A percentile compares a stretch with the other conserved stretches of the same genome.
These are phyloP conservation scores for Solanum neorickii DNA, from an alignment of 257 asterid genomes.

Conservation along the genomic window DNA sequence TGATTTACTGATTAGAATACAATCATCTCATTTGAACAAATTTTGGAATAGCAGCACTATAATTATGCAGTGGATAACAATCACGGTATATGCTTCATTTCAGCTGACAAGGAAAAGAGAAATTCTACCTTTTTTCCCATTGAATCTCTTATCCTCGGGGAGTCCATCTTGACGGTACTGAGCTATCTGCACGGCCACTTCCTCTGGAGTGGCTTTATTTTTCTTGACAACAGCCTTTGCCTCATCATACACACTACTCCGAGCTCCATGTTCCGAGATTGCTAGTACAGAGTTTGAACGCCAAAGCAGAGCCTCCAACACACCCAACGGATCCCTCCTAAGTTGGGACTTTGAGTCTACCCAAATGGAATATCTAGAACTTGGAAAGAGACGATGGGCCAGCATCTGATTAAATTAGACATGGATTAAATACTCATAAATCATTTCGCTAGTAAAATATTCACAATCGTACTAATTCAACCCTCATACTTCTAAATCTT, in stretches of 20 bases:
- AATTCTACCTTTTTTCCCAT: constrained; percentile 85
- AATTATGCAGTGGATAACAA: neutral
- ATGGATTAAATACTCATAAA: neutral
- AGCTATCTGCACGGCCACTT: constrained; percentile 72
- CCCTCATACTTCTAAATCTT: neutral
- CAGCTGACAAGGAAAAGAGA: neutral
- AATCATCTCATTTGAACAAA: neutral
- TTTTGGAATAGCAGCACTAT: neutral
- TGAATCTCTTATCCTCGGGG: constrained; percentile 88
- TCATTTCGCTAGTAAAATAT: neutral
- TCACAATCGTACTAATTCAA: neutral
- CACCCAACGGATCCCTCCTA: constrained; percentile 92
- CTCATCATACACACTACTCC: constrained; percentile 95
- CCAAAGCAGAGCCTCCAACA: constrained; percentile 86
- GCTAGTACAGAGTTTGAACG: constrained; percentile 69
- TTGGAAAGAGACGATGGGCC: constrained; percentile 93
- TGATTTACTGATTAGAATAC: neutral
- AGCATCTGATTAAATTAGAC: constrained; percentile 63
- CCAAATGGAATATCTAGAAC: constrained; percentile 89
- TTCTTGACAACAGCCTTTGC: constrained; percentile 96
- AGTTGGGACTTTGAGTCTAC: constrained; percentile 96
- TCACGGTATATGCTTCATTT: neutral
- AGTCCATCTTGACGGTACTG: constrained; percentile 80
- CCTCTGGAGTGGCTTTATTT: constrained; percentile 93
- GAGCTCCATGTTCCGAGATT: constrained; percentile 99